Base-by-base conservation (phyloP, 2,329 filamentous ascomycete species). In the Fusarium nisikadoi region DNA sequence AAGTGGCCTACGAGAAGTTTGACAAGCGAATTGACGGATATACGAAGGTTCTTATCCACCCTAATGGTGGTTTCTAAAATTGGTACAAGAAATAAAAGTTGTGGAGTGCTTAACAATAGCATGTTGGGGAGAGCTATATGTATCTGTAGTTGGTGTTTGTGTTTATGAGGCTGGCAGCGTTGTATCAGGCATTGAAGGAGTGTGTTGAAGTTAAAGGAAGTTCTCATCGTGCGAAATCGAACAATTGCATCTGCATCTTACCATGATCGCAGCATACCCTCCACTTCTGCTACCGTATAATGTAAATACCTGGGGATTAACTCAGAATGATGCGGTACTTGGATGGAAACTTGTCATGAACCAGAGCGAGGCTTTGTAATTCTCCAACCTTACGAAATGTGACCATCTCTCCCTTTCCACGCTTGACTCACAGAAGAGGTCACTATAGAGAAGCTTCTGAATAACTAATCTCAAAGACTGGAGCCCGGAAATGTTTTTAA, bases 11-110 rank as follows among this genome's bases (percentile, higher is more conserved):
- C 73, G 85, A 89, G 50, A 92, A 91, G 77, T 92, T 92, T 74
- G 89, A 92, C 76, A 87, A 88, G 80, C 82, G 89, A 53, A 85
- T 90, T 38, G 90, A 92, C 47, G 90, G 90, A 2, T 92, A 90
- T 70, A 91, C 89, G 17, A 92, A 92, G 81, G 90, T 92, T 17
- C 80, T 91, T 65, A 90, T 92, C 64, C 90, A 91, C 76, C 90
- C 90, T 0, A 92, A 92, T 69, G 89, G 89, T 8, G 78, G 73
- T 5, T 79, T 79, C 31, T 78, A 35, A 68, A 14, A 12, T 3
- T 5, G 42, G 23, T 33, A 27, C 14, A 16, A 27, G 17, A 29
- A 6, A 23, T 33, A 42, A 27, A 29, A 31, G 38, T 9, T 43
- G 17, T 23, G 38, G 36, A 19, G 17, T 27, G 23, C 23, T 45